Evolutionary conservation across 192 early-diverging fungal genomes (phyloP).

Genomic region (Coemansia sp.): DNA sequence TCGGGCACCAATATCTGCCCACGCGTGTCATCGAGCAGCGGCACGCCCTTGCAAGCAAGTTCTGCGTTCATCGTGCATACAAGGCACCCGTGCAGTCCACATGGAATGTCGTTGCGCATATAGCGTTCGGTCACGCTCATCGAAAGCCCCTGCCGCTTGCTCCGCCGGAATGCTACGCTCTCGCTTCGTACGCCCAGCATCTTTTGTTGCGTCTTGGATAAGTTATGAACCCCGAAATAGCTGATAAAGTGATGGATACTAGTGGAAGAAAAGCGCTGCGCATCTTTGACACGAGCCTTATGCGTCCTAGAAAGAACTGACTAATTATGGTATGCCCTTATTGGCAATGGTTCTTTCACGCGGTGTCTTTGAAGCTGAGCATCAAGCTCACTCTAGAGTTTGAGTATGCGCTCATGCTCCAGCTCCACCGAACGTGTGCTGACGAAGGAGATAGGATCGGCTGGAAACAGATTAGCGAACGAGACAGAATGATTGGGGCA

Average conservation of each 20-base stretch:
- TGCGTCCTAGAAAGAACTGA: background rate
- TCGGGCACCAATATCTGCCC: conserved; percentile 33
- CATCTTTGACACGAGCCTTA: background rate
- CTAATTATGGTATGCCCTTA: background rate
- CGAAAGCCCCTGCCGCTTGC: conserved; percentile 47
- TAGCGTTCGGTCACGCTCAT: conserved; percentile 50
- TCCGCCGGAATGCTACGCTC: conserved; percentile 41
- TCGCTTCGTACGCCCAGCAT: conserved; percentile 33
- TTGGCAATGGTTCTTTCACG: background rate
- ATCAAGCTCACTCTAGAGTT: no score
- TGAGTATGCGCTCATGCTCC: no score
- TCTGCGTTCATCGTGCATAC: conserved; percentile 22
- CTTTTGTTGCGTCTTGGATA: background rate
- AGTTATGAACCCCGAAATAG: background rate
- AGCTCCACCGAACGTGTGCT: no score
- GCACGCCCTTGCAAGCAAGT: conserved; percentile 16
- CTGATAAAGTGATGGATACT: background rate
- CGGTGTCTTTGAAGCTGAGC: no score
- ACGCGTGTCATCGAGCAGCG: conserved; percentile 14
- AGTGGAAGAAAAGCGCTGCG: background rate
- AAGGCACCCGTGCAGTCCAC: conserved; percentile 20
- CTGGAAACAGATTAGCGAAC: background rate
- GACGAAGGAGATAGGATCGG: background rate
- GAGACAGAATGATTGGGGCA: background rate
- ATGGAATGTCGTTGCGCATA: conserved; percentile 36